Base-by-base conservation (phyloP, 2,329 filamentous ascomycete genomes). In the Alternaria novae-zelandiae region DNA sequence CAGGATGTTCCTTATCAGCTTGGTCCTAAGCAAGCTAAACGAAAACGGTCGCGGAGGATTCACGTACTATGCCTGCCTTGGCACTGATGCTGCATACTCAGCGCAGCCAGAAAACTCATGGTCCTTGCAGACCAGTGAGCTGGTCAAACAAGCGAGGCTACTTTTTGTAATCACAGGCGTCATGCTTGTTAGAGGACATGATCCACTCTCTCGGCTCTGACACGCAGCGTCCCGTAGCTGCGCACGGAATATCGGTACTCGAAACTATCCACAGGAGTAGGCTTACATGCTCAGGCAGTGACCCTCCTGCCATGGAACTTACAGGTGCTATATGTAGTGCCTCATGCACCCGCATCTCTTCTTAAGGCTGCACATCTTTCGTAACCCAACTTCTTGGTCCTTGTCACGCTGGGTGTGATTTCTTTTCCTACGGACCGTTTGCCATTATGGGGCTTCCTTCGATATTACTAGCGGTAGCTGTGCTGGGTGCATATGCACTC, bases 381-480 rank as follows among this genome's bases (percentile, higher is more conserved):
- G 59, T 61, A 44, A 64, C 49, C 64, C 58, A 30, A 57, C 44
- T 54, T 61, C 30, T 54, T 57, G 56, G 54, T 57, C 58, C 41
- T 26, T 61, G 46, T 66, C 62, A 49, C 54, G 54, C 57, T 47
- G 51, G 54, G 17, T 56, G 56, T 54, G 23, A 57, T 28, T 28
- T 20, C 13, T 58, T 43, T 41, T 60, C 41, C 54, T 57, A 32
- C 45, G 51, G 54, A 58, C 55, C 47, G 36, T 44, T 63, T 63
- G 58, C 61, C 68, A 70, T 26, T 30, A 80, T 81, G 78, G 78
- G 73, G 45, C 28, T 74, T 45, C 65, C 74, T 49, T 75, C 75
- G 21, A 62, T 80, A 8, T 47, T 75, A 32, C 57, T 76, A 41
- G 69, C 73, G 46, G 66, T 70, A 41, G 62, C 65, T 25, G 30